Evolutionary conservation across 345 rosid genomes (phyloP).

Genomic region (Ceriops tagal): DNA sequence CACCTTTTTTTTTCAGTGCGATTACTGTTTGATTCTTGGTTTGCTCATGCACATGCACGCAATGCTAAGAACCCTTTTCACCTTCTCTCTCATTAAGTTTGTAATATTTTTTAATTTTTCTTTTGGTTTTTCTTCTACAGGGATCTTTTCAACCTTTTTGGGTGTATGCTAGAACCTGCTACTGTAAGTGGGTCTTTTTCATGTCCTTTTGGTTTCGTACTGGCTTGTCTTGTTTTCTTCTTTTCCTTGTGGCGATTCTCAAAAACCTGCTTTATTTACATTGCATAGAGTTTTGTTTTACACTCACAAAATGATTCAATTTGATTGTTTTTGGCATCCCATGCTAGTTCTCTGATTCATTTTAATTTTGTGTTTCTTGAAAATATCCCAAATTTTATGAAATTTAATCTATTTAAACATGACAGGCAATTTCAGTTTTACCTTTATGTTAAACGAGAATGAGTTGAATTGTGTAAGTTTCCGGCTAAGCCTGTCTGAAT

Average conservation of each 20-base stretch:
- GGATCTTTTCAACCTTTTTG: conserved; percentile 72
- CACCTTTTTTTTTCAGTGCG: neutral
- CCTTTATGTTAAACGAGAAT: no score
- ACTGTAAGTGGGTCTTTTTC: conserved; percentile 45
- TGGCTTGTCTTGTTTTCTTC: neutral
- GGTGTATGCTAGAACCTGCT: conserved; percentile 82
- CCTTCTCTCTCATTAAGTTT: neutral
- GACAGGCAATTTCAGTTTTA: no score
- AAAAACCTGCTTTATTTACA: neutral
- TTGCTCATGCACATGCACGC: neutral
- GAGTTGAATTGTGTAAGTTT: no score
- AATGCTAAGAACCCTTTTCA: neutral
- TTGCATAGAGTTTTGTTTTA: no score
- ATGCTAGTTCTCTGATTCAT: neutral
- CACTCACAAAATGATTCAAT: neutral
- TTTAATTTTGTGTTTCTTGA: no score
- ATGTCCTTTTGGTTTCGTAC: neutral
- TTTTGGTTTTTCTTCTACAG: conserved; percentile 33
- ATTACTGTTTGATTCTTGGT: neutral
- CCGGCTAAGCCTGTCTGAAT: no score
- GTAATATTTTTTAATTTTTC: neutral
- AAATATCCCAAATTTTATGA: no score
- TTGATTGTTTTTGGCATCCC: neutral
- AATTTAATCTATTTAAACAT: no score
- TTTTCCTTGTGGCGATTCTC: neutral